These are phyloP conservation scores for Mrakia frigida DNA, from an alignment of 768 basidiomycete genomes.

Conservation along the genomic window DNA sequence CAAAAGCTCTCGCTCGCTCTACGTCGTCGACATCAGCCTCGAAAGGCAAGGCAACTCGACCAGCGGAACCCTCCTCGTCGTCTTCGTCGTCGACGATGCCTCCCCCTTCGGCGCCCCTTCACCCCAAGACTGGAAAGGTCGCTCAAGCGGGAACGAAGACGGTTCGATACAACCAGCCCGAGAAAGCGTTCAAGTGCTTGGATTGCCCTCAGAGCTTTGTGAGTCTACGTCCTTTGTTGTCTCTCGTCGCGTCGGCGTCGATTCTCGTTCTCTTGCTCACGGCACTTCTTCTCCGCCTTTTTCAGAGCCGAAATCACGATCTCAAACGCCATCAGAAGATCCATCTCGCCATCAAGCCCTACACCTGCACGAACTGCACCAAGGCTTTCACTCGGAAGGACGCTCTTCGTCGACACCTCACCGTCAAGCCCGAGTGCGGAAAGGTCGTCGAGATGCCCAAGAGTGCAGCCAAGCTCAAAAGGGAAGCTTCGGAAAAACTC, in stretches of 20 bases:
- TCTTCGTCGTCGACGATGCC: neutral
- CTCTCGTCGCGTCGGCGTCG: neutral
- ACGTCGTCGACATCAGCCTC: neutral
- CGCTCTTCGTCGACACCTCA: constrained; percentile 44
- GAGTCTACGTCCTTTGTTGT: constrained; percentile 24
- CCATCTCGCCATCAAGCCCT: constrained; percentile 44
- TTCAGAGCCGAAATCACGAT: constrained; percentile 45
- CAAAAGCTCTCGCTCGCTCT: neutral
- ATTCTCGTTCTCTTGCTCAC: neutral
- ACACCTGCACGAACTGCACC: constrained; percentile 44
- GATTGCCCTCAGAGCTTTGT: constrained; percentile 45
- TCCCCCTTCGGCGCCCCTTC: neutral
- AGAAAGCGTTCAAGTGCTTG: constrained; percentile 45
- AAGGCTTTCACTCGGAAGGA: constrained; percentile 46
- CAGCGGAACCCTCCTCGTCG: neutral
- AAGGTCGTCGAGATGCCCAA: constrained; percentile 27
- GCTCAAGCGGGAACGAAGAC: neutral
- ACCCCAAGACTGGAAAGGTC: neutral
- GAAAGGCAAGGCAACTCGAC: neutral
- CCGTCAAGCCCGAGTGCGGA: constrained; percentile 39
- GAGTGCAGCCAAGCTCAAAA: constrained; percentile 13
- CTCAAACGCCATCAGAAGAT: constrained; percentile 45
- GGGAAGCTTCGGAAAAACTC: neutral
- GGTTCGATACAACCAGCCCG: constrained; percentile 26
- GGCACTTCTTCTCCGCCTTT: neutral